A percentile compares a stretch with the other conserved stretches of the same genome.
phyloP scores from a whole-genome alignment of 352 stramenopile species.

The Pythium catenulatum region DNA sequence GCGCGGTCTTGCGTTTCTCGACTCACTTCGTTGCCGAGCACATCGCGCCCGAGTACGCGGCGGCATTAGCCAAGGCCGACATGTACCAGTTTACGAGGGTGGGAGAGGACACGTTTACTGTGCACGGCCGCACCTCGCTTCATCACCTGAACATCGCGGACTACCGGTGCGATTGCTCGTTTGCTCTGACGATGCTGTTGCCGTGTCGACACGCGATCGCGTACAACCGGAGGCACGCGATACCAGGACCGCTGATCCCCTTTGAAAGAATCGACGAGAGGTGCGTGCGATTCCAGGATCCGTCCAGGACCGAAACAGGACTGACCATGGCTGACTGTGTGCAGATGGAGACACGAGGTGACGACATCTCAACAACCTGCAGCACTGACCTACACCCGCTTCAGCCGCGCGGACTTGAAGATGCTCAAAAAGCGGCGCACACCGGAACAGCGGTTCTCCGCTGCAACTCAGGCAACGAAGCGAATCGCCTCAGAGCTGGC shows the following conservation, averaged over 20 bases:
- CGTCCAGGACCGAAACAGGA: background rate
- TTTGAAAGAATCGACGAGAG: background rate
- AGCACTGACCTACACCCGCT: too few relatives aligned
- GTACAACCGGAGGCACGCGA: background rate
- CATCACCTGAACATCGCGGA: background rate
- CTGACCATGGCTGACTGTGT: too few relatives aligned
- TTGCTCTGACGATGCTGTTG: background rate
- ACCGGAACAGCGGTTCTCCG: too few relatives aligned
- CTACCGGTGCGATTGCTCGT: background rate
- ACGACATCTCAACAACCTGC: too few relatives aligned
- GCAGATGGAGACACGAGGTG: too few relatives aligned
- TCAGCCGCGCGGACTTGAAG: too few relatives aligned
- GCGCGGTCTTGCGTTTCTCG: constrained; percentile 16
- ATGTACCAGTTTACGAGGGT: constrained; percentile 2
- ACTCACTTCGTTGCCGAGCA: constrained; percentile 49
- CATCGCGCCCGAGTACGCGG: constrained; percentile 32
- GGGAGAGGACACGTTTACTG: background rate
- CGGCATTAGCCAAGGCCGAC: background rate
- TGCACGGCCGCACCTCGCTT: too few relatives aligned
- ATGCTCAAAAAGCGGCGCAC: too few relatives aligned
- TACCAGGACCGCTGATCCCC: background rate
- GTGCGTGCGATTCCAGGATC: background rate
- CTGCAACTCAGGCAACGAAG: background rate
- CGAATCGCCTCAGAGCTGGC: background rate
- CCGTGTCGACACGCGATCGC: background rate